A percentile compares a stretch with the other conserved stretches of the same genome.
Evolutionary conservation across 2,329 filamentous ascomycete genomes (phyloP).

Genomic region (Ascocoryne sarcoides): DNA sequence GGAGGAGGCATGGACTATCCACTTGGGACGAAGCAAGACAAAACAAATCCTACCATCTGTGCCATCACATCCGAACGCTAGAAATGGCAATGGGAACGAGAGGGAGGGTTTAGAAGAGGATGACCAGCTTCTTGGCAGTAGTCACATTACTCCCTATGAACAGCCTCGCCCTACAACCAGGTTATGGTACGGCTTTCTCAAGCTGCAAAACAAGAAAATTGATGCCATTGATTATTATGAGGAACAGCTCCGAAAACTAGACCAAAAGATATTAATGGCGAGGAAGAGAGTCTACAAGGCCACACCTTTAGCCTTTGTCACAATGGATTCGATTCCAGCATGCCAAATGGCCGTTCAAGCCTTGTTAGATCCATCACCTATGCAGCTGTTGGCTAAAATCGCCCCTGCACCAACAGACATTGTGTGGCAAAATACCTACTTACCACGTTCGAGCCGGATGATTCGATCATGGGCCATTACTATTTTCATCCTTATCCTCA

Average conservation of each 20-base stretch:
- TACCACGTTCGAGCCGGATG: conserved; percentile 64
- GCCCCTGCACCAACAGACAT: conserved; percentile 86
- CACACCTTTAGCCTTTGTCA: conserved; percentile 85
- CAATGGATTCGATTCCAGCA: conserved; percentile 90
- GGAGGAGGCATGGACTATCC: conserved; percentile 75
- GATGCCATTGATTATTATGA: conserved; percentile 95
- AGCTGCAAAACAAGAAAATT: conserved; percentile 60
- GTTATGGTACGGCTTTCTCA: conserved; percentile 71
- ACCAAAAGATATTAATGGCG: conserved; percentile 62
- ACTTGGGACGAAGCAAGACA: conserved; percentile 50
- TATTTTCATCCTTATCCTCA: conserved; percentile 70
- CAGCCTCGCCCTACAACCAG: conserved; percentile 56
- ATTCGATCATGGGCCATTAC: conserved; percentile 78
- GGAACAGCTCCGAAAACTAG: conserved; percentile 69
- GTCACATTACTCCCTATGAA: conserved; percentile 35
- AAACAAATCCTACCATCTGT: conserved; percentile 36
- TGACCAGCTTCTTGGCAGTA: conserved; percentile 44
- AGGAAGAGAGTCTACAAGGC: conserved; percentile 69
- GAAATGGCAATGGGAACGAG: conserved; percentile 30
- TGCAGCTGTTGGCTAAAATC: conserved; percentile 73
- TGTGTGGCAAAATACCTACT: conserved; percentile 92
- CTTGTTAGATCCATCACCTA: conserved; percentile 81
- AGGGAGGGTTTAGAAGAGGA: conserved; percentile 45
- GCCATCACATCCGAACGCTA: conserved; percentile 18
- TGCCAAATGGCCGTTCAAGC: conserved; percentile 95